phyloP scores from a whole-genome alignment of 2,329 filamentous ascomycete genomes.

The Fusarium palustre region DNA sequence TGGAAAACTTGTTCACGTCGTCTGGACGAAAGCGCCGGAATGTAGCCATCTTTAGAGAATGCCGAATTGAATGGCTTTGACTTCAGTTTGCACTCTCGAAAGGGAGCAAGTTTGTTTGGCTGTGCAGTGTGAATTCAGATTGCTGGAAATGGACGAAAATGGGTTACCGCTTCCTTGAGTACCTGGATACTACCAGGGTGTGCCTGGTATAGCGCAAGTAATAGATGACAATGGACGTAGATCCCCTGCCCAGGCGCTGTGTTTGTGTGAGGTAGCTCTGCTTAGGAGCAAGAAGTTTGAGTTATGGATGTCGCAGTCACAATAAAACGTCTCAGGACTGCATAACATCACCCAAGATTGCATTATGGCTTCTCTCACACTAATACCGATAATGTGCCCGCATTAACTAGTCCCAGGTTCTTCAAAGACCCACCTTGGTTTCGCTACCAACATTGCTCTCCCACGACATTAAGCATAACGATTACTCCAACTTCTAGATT shows the following conservation, averaged over 20 bases:
- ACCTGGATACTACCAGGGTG: not conserved
- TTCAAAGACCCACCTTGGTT: conserved; percentile 32
- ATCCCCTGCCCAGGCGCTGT: not conserved
- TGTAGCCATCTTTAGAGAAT: conserved; percentile 56
- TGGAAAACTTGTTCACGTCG: conserved; percentile 90
- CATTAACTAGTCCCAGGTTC: conserved; percentile 26
- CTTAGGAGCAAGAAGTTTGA: not conserved
- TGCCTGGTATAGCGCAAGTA: not conserved
- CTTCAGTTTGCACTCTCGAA: not conserved
- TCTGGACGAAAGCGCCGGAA: conserved; percentile 86
- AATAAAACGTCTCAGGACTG: conserved; percentile 16
- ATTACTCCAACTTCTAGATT: conserved; percentile 26
- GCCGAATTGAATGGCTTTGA: not conserved
- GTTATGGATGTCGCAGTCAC: conserved; percentile 26
- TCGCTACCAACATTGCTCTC: conserved; percentile 29
- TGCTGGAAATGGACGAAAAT: not conserved
- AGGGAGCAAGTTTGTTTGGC: not conserved
- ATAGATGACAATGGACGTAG: not conserved
- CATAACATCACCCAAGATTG: conserved; percentile 8
- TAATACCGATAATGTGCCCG: conserved; percentile 17
- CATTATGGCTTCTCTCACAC: conserved; percentile 4
- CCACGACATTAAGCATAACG: conserved; percentile 28
- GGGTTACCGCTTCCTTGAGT: not conserved
- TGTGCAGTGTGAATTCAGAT: not conserved
- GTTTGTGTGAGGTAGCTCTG: conserved; percentile 32